These are phyloP conservation scores for Extremus antarcticus DNA, from an alignment of 495 filamentous ascomycete species.

Conservation along the genomic window DNA sequence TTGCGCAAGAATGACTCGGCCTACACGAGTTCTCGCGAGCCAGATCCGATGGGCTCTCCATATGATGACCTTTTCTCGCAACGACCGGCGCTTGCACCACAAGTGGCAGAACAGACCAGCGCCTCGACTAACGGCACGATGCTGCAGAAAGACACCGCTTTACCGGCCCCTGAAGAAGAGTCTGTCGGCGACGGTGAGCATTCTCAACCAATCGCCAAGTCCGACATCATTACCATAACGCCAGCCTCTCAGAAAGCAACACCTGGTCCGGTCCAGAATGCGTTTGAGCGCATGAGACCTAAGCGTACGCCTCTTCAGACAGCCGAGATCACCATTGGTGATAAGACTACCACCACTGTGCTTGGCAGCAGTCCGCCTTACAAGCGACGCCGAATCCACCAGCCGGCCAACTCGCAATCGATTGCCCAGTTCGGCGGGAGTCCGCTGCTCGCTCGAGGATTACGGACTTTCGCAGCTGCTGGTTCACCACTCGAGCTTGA, in stretches of 20 bases:
- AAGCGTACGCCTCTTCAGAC: slow-evolving; percentile 55
- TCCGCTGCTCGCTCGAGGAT: slow-evolving; percentile 51
- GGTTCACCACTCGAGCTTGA: slow-evolving; percentile 37
- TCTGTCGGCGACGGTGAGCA: neutral
- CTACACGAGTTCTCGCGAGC: neutral
- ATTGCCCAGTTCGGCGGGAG: slow-evolving; percentile 20
- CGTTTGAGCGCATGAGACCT: slow-evolving; percentile 56
- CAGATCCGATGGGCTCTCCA: slow-evolving; percentile 8
- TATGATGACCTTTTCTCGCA: slow-evolving; percentile 19
- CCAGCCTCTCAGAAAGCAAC: slow-evolving; percentile 20
- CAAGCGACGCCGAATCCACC: slow-evolving; percentile 32
- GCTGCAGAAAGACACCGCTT: too few species aligned
- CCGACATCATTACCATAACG: slow-evolving; percentile 10
- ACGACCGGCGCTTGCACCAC: slow-evolving; percentile 5
- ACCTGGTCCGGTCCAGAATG: slow-evolving; percentile 47
- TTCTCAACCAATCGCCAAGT: neutral
- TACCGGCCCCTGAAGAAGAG: too few species aligned
- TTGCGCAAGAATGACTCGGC: too few species aligned
- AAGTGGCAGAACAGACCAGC: slow-evolving; percentile 33
- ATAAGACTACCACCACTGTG: slow-evolving; percentile 57
- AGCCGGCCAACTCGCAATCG: slow-evolving; percentile 18
- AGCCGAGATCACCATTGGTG: slow-evolving; percentile 83
- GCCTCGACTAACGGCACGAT: slow-evolving; percentile 26
- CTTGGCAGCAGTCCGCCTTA: slow-evolving; percentile 39
- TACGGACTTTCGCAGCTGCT: slow-evolving; percentile 66